Percentiles rank a stretch among this genome's conserved stretches.
These are phyloP conservation scores for Myriangium duriaei DNA, from an alignment of 2,329 filamentous ascomycete genomes.

Conservation along the genomic window DNA sequence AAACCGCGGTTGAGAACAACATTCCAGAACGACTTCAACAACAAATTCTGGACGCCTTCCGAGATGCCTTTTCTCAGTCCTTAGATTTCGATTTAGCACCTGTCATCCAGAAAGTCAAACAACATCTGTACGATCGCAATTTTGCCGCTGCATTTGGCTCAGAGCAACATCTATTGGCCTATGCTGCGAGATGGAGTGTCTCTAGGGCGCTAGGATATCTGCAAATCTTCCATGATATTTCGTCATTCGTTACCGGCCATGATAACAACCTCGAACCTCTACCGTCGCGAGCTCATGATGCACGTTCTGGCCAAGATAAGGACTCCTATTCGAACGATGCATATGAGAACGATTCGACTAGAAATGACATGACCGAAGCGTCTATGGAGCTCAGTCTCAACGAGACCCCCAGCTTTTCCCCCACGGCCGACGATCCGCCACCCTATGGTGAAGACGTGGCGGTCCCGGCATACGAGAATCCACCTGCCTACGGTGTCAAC, in stretches of 20 bases:
- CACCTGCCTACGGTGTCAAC: conserved; percentile 4
- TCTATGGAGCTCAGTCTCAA: not conserved
- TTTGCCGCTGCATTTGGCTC: conserved; percentile 68
- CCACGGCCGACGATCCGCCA: conserved; percentile 3
- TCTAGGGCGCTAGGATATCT: conserved; percentile 72
- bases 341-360: not conserved
- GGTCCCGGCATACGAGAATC: conserved; percentile 6
- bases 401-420: too few species aligned
- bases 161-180: conserved; percentile 61
- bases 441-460: conserved; percentile 2
- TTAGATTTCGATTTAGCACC: conserved; percentile 35
- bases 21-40: conserved; percentile 43
- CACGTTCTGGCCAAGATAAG: not conserved
- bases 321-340: not conserved
- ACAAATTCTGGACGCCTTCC: conserved; percentile 60
- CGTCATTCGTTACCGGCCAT: conserved; percentile 12
- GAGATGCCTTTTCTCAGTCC: conserved; percentile 43
- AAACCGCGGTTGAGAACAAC: not conserved
- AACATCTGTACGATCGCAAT: conserved; percentile 73
- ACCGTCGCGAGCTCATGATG: not conserved
- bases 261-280: not conserved
- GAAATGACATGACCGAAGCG: not conserved
- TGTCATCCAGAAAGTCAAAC: conserved; percentile 69
- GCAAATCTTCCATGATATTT: conserved; percentile 37
- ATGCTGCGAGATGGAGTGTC: conserved; percentile 84